A percentile compares a stretch with the other conserved stretches of the same genome.
Conservation (phyloP, 805 yeast species). For the Kodamaea kaohsiungensis region DNA sequence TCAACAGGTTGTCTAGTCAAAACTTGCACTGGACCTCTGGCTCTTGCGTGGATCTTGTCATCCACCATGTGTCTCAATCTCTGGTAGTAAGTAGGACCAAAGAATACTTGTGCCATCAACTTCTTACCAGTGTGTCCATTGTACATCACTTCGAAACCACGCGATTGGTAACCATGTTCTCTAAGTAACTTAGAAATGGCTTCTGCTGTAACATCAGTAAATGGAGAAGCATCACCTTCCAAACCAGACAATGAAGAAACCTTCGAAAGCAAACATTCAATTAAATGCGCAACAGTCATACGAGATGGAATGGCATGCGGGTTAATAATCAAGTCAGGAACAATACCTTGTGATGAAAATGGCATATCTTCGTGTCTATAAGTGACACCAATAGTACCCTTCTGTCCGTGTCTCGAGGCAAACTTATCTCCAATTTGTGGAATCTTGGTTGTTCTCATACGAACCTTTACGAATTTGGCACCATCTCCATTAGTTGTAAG, state of each 20-base stretch:
- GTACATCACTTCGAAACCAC: constrained; percentile 99
- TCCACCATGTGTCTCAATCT: constrained; percentile 99
- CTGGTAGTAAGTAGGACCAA: constrained; percentile 99
- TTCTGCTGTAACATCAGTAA: constrained; percentile 97
- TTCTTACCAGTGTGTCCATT: constrained; percentile 99
- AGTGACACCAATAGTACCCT: constrained; percentile 99
- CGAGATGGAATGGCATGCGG: constrained; percentile 99
- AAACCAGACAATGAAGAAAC: constrained; percentile 93
- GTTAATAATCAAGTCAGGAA: constrained; percentile 95
- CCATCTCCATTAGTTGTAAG: constrained; percentile 98
- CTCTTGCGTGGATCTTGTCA: constrained; percentile 98
- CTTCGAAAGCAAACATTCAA: constrained; percentile 94
- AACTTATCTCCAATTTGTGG: constrained; percentile 99
- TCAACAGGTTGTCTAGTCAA: constrained; percentile 98
- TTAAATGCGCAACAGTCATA: constrained; percentile 99
- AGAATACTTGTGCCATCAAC: constrained; percentile 96
- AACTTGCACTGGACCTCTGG: constrained; percentile 98
- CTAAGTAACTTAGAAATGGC: constrained; percentile 90
- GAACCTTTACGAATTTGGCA: constrained; percentile 92
- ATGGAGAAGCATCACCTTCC: constrained; percentile 99
- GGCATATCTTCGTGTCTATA: constrained; percentile 99
- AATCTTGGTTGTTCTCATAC: constrained; percentile 98
- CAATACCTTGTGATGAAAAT: constrained; percentile 90
- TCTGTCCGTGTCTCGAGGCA: constrained; percentile 99
- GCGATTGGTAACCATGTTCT: constrained; percentile 95